Conservation (phyloP, 257 asterid species). For the Petunia axillaris region DNA sequence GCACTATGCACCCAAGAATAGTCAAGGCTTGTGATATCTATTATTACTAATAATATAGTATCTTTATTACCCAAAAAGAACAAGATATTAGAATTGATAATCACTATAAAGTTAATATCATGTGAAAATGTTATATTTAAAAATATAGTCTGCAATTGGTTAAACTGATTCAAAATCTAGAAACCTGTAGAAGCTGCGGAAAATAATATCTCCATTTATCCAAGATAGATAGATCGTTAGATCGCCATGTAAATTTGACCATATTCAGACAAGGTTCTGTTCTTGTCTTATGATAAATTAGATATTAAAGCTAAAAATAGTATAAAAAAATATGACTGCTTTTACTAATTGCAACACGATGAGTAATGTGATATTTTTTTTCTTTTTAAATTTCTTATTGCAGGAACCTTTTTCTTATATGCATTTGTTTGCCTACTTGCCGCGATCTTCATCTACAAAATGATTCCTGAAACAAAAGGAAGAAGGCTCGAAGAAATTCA, state of each 20-base stretch:
- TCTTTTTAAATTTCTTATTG: not conserved
- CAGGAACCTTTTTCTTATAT: conserved; percentile 42
- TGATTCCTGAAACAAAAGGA: conserved; percentile 48
- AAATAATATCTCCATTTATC: too few relatives aligned
- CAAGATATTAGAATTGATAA: too few relatives aligned
- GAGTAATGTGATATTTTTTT: not conserved
- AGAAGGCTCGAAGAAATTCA: conserved; percentile 42
- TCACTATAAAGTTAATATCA: too few relatives aligned
- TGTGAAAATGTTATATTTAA: too few relatives aligned
- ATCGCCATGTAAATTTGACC: not conserved
- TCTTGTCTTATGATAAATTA: not conserved
- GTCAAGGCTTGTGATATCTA: too few relatives aligned
- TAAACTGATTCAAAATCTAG: too few relatives aligned
- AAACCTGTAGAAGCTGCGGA: too few relatives aligned
- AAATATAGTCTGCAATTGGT: too few relatives aligned
- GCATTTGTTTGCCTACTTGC: conserved; percentile 30
- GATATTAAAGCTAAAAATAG: not conserved
- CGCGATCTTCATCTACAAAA: conserved; percentile 29
- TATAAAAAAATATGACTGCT: not conserved
- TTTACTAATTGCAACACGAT: not conserved
- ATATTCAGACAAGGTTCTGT: not conserved
- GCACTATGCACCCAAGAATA: too few relatives aligned
- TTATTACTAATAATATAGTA: too few relatives aligned
- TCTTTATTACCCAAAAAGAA: too few relatives aligned
- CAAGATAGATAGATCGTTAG: too few relatives aligned